Conservation (phyloP, 2,329 filamentous ascomycete species). For the Cephalotrichum gorgonifer region DNA sequence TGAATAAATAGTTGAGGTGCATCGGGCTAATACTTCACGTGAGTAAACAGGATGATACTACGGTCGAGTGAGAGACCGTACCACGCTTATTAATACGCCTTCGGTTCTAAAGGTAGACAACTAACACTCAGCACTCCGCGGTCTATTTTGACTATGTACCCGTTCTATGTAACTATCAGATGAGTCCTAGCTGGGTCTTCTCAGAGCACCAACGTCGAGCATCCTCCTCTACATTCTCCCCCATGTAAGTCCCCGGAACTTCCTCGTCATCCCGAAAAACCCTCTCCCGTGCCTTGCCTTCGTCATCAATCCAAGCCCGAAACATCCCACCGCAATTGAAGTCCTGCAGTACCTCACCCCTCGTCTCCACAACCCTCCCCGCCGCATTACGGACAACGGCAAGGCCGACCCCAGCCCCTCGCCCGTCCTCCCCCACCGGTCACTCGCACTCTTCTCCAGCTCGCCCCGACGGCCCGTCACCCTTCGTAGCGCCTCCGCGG, state of each 20-base stretch:
- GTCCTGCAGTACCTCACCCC: constrained; percentile 55
- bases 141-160: too few relatives aligned
- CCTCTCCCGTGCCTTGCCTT: constrained; percentile 45
- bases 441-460: constrained; percentile 62
- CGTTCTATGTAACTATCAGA: too few relatives aligned
- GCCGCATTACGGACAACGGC: constrained; percentile 32
- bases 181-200: background rate
- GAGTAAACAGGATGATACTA: too few relatives aligned
- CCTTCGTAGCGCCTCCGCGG: constrained; percentile 47
- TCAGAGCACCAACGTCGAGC: background rate
- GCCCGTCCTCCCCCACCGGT: constrained; percentile 61
- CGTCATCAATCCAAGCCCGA: constrained; percentile 61
- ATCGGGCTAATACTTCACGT: too few relatives aligned
- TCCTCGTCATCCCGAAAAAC: constrained; percentile 21
- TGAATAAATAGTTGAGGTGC: too few relatives aligned
- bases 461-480: constrained; percentile 64
- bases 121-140: too few relatives aligned
- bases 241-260: background rate
- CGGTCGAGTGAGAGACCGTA: too few relatives aligned
- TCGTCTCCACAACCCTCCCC: constrained; percentile 28
- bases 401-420: constrained; percentile 69
- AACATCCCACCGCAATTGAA: constrained; percentile 88
- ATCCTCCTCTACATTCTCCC: background rate
- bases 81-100: too few relatives aligned
- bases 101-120: too few relatives aligned